Evolutionary conservation across 805 yeast genomes (phyloP), one percentile per base, ranked within the genome.

Genomic region (Dipodascus albidus): DNA sequence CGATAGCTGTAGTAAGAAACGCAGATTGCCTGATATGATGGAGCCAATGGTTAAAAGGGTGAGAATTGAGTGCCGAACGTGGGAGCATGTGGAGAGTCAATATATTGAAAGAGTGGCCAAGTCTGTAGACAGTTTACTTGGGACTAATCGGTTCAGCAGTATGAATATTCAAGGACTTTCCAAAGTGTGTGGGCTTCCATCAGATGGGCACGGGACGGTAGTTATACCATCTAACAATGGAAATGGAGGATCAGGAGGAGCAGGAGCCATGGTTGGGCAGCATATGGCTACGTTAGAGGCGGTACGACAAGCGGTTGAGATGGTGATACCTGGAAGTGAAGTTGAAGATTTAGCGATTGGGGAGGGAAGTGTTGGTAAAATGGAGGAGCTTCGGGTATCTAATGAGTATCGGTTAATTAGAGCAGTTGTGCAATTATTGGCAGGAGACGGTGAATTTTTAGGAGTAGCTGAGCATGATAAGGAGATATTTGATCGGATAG

Each of bases 361-460:
- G 17, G 61, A 59, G 31, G 44, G 50, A 19, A 57, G 48, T 17
- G 57, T 55, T 6, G 47, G 50, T 15, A 56, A 55, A 47, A 58
- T 66, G 19, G 70, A 67, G 53, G 67, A 67, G 54, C 61, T 67
- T 49, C 60, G 66, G n/a, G 61, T 64, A 14, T 58, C 67, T 14
- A 62, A 60, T 24, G 66, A 67, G 53, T 67, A 66, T 58, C 57
- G 58, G 44, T 57, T 66, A 35, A 53, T 67, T 41, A 55, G 69
- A 2, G 59, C 57, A 41, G 42, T 58, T 38, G 54, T 54, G n/a
- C 63, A 60, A 48, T 50, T 59, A 19, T 15, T 58, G 22, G 23
- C 38, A 2, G 51, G 54, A 54, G 55, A 58, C 24, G 49, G 47
- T 21, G 58, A 55, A 50, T 53, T 56, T 50, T 51, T 61, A n/a